phyloP scores from a whole-genome alignment of 148 eudicot species.

The Camellia sinensis region DNA sequence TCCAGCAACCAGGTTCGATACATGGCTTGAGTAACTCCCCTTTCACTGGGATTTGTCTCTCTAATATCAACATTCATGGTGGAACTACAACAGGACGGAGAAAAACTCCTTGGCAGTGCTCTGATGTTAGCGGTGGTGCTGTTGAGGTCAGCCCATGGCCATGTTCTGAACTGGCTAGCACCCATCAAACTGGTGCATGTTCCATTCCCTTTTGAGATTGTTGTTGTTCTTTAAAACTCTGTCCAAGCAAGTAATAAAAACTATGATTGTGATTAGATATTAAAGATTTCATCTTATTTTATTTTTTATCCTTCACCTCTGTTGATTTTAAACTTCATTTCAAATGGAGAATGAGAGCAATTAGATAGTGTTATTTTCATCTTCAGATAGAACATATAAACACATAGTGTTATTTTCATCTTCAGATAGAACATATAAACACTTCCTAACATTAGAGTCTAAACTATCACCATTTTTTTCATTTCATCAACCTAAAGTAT shows the following conservation, averaged over 20 bases:
- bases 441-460: no score
- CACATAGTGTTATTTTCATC: no score
- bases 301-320: neutral
- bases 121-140: constrained; percentile 77
- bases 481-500: no score
- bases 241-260: neutral
- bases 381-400: no score
- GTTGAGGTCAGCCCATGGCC: constrained; percentile 79
- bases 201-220: constrained; percentile 29
- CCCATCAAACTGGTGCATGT: constrained; percentile 45
- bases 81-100: constrained; percentile 11
- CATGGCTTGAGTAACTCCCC: constrained; percentile 74
- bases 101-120: constrained; percentile 66
- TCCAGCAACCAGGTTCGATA: constrained; percentile 66
- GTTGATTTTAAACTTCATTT: neutral
- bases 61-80: constrained; percentile 53
- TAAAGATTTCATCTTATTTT: neutral
- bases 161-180: constrained; percentile 60
- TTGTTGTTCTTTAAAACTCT: neutral
- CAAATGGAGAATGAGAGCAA: neutral
- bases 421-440: no score
- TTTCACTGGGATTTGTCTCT: constrained; percentile 68
- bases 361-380: no score
- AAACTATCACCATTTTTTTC: no score
- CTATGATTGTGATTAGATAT: neutral